Evolutionary conservation across 768 basidiomycete species (phyloP).

Genomic region (Trametes cubensis): DNA sequence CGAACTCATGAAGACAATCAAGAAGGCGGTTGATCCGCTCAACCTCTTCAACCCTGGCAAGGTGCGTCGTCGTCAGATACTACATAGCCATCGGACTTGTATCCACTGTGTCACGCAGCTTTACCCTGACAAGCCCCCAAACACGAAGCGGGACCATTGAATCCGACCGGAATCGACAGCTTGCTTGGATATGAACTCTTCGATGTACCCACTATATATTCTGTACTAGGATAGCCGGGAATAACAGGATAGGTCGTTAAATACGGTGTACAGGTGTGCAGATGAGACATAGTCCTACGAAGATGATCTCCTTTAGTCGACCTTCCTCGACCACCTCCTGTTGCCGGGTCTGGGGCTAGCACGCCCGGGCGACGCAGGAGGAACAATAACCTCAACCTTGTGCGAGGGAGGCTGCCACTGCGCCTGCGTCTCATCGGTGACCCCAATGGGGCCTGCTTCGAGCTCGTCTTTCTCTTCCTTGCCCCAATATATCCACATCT

Average conservation of each 20-base stretch:
- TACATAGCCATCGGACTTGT: constrained; percentile 18
- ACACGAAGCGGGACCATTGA: constrained; percentile 1
- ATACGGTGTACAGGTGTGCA: not conserved
- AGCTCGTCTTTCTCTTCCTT: constrained; percentile 43
- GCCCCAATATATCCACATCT: constrained; percentile 87
- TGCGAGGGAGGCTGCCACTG: constrained; percentile 20
- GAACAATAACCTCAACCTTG: constrained; percentile 48
- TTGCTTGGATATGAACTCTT: not conserved
- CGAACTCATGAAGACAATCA: constrained; percentile 81
- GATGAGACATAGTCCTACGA: not conserved
- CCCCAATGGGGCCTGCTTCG: constrained; percentile 24
- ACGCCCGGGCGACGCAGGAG: constrained; percentile 49
- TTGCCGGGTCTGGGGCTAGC: constrained; percentile 47
- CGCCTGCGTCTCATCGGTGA: constrained; percentile 31
- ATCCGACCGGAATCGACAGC: not conserved
- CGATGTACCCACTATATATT: constrained; percentile 4
- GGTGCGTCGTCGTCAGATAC: constrained; percentile 52
- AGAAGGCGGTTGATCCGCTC: constrained; percentile 62
- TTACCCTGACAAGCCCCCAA: constrained; percentile 1
- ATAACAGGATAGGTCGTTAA: not conserved
- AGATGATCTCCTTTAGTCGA: constrained; percentile 47
- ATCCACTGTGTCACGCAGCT: not conserved
- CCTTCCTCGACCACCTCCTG: constrained; percentile 74
- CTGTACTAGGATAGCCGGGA: constrained; percentile 1
- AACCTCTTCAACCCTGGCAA: constrained; percentile 86